Conservation (phyloP, 257 asterid genomes). For the Nicotiana sylvestris region DNA sequence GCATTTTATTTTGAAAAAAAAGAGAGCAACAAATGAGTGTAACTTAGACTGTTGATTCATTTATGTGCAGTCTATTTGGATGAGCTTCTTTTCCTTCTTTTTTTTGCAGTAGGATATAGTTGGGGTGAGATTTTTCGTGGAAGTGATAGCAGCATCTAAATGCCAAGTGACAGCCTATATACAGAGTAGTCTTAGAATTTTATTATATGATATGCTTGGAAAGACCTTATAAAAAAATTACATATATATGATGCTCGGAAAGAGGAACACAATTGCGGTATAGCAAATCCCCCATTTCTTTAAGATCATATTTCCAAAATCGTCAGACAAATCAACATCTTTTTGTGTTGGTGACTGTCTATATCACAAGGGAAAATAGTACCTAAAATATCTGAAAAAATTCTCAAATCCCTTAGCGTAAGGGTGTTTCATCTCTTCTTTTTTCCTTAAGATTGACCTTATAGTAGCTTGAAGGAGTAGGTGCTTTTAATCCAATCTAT, state of each 20-base stretch:
- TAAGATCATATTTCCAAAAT: neutral
- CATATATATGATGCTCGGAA: neutral
- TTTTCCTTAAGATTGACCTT: neutral
- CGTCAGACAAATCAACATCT: neutral
- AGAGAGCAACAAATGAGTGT: neutral
- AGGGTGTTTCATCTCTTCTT: neutral
- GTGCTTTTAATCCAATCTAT: neutral
- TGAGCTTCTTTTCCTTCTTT: neutral
- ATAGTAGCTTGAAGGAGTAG: neutral
- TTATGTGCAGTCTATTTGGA: neutral
- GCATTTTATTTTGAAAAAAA: neutral
- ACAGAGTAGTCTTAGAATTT: neutral
- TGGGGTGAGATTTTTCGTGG: neutral
- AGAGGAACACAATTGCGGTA: neutral
- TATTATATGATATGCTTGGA: neutral
- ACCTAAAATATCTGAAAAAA: neutral
- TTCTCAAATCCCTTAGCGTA: neutral
- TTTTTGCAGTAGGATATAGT: neutral
- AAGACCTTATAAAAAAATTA: neutral
- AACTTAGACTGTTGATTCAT: neutral
- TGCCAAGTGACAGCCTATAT: neutral
- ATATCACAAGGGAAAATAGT: neutral
- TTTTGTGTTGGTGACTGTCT: neutral
- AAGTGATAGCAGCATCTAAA: neutral
- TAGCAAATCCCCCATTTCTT: neutral